Percentiles rank a stretch among this genome's conserved stretches.
phyloP scores from a whole-genome alignment of 495 filamentous ascomycete genomes.

The Neurospora sp. region DNA sequence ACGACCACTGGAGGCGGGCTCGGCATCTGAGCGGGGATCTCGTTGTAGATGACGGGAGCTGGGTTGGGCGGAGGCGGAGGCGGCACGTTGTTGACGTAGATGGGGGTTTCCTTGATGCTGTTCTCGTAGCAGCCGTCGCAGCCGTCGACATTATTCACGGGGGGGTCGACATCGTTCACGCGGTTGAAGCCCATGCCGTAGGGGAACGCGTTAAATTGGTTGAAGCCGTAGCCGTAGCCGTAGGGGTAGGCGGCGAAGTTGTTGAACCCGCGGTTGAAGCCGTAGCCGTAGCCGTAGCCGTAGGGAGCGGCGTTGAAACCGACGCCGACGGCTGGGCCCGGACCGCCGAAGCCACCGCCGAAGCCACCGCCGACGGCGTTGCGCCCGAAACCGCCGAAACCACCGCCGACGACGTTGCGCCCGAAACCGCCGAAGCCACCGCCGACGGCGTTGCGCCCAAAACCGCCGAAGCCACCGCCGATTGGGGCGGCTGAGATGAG shows the following conservation, averaged over 20 bases:
- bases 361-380: background rate
- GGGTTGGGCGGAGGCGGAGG: background rate
- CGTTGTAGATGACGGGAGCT: background rate
- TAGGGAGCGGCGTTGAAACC: background rate
- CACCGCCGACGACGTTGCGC: no score
- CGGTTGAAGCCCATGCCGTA: background rate
- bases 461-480: background rate
- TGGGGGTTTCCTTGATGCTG: background rate
- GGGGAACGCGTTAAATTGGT: background rate
- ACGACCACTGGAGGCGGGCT: background rate
- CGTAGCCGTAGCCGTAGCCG: background rate
- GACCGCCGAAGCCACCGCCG: constrained; percentile 32
- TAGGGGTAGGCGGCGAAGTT: background rate
- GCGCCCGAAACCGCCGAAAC: background rate
- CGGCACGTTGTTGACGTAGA: background rate
- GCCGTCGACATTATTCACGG: background rate
- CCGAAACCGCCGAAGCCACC: background rate
- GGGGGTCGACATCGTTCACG: background rate
- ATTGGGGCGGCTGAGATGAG: background rate
- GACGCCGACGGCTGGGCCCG: background rate
- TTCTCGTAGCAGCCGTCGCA: background rate
- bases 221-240: background rate
- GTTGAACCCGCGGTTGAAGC: background rate
- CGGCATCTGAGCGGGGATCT: background rate
- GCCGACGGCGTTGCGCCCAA: background rate